Percentiles rank a stretch among this genome's conserved stretches.
phyloP scores from a whole-genome alignment of 306 rosid genomes.

The Lablab purpureus region DNA sequence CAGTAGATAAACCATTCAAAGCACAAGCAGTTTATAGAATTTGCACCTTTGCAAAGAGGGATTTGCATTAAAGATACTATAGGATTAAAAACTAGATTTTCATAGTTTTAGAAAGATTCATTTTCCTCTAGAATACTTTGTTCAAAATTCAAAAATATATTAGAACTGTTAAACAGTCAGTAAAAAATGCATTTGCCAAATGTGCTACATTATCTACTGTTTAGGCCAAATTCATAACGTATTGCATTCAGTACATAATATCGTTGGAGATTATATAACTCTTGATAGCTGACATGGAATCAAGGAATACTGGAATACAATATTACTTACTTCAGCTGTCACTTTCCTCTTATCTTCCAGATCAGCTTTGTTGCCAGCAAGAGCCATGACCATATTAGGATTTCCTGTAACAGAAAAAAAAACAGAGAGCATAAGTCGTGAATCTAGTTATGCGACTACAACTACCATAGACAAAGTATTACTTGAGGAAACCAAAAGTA shows the following conservation, averaged over 20 bases:
- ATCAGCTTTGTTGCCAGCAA: slow-evolving; percentile 72
- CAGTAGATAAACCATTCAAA: neutral
- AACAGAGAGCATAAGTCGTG: slow-evolving; percentile 23
- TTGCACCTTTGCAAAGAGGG: slow-evolving; percentile 19
- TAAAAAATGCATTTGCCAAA: neutral
- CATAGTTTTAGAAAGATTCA: slow-evolving; percentile 7
- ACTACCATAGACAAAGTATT: slow-evolving; percentile 11
- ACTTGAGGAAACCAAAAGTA: slow-evolving; percentile 26
- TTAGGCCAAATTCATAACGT: slow-evolving; percentile 13
- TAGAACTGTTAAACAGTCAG: slow-evolving; percentile 15
- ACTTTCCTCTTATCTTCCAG: slow-evolving; percentile 70
- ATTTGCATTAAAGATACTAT: slow-evolving; percentile 13
- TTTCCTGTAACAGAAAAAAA: slow-evolving; percentile 55
- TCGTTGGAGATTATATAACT: neutral
- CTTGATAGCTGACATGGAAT: slow-evolving; percentile 19
- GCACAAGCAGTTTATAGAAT: slow-evolving; percentile 17
- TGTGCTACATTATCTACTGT: neutral
- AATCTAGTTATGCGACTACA: slow-evolving; percentile 38
- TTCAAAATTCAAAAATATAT: slow-evolving; percentile 15
- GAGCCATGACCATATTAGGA: slow-evolving; percentile 69
- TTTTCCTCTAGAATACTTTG: neutral
- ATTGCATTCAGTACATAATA: slow-evolving; percentile 6
- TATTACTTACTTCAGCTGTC: slow-evolving; percentile 60
- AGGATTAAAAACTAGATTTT: neutral
- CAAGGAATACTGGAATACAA: slow-evolving; percentile 15